These are phyloP conservation scores for Aureobasidium vineae DNA, from an alignment of 2,329 filamentous ascomycete species.

Conservation along the genomic window DNA sequence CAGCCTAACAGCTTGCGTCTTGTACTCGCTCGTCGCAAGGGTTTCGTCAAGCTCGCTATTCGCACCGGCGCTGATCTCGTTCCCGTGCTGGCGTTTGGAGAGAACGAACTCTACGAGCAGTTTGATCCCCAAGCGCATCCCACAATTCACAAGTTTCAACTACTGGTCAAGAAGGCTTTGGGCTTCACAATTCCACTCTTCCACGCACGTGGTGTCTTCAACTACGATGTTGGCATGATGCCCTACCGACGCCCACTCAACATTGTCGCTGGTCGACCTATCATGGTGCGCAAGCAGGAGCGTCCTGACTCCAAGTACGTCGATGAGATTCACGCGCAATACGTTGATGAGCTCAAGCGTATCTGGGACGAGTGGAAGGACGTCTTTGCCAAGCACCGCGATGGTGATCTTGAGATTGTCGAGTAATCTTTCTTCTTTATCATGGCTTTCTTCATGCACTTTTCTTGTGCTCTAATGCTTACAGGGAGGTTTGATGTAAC, in stretches of 20 bases:
- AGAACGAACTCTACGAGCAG: constrained; percentile 96
- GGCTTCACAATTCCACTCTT: constrained; percentile 92
- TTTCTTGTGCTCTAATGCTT: not conserved
- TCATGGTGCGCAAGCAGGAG: constrained; percentile 62
- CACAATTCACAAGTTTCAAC: constrained; percentile 74
- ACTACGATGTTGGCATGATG: constrained; percentile 96
- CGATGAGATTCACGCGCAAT: constrained; percentile 73
- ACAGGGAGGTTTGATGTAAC: not conserved
- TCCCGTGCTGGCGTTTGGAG: constrained; percentile 86
- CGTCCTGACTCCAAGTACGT: constrained; percentile 73
- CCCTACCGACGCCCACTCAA: constrained; percentile 86
- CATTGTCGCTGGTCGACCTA: constrained; percentile 82
- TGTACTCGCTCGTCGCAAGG: constrained; percentile 79
- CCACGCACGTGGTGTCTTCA: constrained; percentile 85
- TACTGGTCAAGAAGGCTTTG: constrained; percentile 78
- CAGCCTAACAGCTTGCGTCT: constrained; percentile 73
- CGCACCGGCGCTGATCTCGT: constrained; percentile 91
- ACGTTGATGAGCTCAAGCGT: constrained; percentile 70
- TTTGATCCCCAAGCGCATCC: constrained; percentile 74
- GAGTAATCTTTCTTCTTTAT: constrained; percentile 43
- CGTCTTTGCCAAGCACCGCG: constrained; percentile 63
- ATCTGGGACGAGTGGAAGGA: constrained; percentile 79
- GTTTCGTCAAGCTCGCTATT: constrained; percentile 91
- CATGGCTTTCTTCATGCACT: not conserved
- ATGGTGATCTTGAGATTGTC: constrained; percentile 66